phyloP scores from a whole-genome alignment of 1,284 basidiomycete genomes.

The Melanopsichium pennsylvanicum region DNA sequence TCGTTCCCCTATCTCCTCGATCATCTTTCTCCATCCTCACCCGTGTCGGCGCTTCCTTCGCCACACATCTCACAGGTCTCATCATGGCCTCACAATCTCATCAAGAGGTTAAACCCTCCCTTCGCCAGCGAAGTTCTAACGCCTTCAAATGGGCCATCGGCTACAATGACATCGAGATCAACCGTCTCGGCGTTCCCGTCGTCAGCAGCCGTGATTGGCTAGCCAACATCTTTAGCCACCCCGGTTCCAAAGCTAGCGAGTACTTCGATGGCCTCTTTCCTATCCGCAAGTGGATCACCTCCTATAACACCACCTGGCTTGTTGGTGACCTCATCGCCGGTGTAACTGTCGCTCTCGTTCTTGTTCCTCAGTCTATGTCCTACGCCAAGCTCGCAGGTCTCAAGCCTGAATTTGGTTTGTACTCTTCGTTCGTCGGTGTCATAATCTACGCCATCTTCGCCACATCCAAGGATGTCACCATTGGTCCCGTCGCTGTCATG shows the following conservation, averaged over 20 bases:
- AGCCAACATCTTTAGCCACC: constrained; percentile 40
- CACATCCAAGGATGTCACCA: constrained; percentile 66
- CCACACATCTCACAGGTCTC: neutral
- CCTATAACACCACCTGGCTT: constrained; percentile 66
- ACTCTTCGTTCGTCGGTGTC: constrained; percentile 92
- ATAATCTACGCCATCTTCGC: constrained; percentile 72
- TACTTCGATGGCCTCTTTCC: constrained; percentile 65
- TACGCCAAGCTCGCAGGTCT: constrained; percentile 82
- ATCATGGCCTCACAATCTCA: constrained; percentile 26
- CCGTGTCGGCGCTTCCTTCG: constrained; percentile 5
- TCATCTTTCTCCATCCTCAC: neutral
- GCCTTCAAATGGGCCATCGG: constrained; percentile 47
- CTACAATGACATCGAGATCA: constrained; percentile 60
- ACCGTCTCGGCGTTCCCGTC: constrained; percentile 61
- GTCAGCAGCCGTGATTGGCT: constrained; percentile 60
- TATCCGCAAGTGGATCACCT: constrained; percentile 64
- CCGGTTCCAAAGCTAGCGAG: constrained; percentile 29
- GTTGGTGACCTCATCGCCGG: constrained; percentile 66
- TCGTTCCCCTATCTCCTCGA: neutral
- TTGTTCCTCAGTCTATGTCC: constrained; percentile 68
- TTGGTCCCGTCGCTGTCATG: constrained; percentile 80
- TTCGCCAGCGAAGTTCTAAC: constrained; percentile 20
- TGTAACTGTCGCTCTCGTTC: constrained; percentile 66
- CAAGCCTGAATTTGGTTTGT: constrained; percentile 86
- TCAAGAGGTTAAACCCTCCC: constrained; percentile 13